Percentiles rank a stretch among this genome's conserved stretches.
Conservation (phyloP, 495 filamentous ascomycete species). For the Neurospora sp. region DNA sequence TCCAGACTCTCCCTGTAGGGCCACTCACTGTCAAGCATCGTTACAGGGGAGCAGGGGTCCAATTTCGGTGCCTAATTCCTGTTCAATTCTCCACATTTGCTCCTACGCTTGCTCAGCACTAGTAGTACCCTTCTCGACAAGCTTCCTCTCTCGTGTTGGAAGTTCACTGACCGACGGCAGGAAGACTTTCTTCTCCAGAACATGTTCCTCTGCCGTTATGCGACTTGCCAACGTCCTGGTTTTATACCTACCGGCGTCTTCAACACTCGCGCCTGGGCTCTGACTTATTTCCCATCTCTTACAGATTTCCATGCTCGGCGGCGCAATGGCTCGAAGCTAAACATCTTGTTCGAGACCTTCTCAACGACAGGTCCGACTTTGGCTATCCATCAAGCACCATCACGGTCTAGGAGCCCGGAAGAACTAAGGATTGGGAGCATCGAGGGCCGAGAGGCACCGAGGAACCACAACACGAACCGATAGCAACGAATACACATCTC, state of each 20-base stretch:
- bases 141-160: not conserved
- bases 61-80: not conserved
- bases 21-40: not conserved
- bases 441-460: not conserved
- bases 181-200: not conserved
- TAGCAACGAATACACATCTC: not conserved
- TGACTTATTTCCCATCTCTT: not conserved
- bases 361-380: not conserved
- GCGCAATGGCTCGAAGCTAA: not conserved
- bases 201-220: not conserved
- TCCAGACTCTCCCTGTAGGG: not conserved
- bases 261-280: not conserved
- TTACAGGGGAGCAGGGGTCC: not conserved
- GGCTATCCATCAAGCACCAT: not conserved
- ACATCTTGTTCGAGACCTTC: not conserved
- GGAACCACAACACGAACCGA: not conserved
- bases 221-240: not conserved
- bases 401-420: not conserved
- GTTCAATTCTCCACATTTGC: not conserved
- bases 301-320: not conserved
- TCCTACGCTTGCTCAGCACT: not conserved
- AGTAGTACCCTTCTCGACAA: not conserved
- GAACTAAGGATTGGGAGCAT: not conserved
- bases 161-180: not conserved
- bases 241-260: not conserved